Evolutionary conservation across 257 asterid genomes (phyloP), one percentile per base, ranked within the genome.

Genomic region (Nicotiana benthamiana): DNA sequence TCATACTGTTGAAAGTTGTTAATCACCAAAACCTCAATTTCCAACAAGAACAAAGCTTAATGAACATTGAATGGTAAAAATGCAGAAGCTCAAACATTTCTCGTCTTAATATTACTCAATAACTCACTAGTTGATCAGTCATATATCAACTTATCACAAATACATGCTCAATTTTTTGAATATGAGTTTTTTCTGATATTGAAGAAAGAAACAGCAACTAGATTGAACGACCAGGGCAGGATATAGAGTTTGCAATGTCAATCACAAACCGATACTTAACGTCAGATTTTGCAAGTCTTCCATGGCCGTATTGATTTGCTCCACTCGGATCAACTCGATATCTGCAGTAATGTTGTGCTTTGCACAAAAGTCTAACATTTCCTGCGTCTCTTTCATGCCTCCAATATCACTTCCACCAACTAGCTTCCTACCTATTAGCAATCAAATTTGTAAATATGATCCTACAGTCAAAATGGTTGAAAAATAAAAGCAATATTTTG

Each of bases 191-290:
- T 68, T 34, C 9, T 20, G 32, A 56, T 20, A 36, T 18, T 9
- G 53, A 67, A 2, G 11, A 54, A 67, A 34, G 75, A 53, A 16
- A 18, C n/a, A 53, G 7, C 60, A 16, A 2, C 60, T 36, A 67
- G 11, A 20, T 67, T 18, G 52, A 67, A 40, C 32, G 1, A 10
- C n/a, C 20, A 26, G 27, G 16, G 62, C 40, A 26, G 75, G 86
- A 74, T 51, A 91, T 60, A 36, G 95, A 87, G 59, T 83, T 89
- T 2, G 86, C 90, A 22, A 92, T 76, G 53, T 92, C 97, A 72
- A 92, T 89, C 84, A 92, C 93, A 62, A 92, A 92, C 4, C 97
- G 92, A 40, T 90, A 92, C 80, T 80, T 88, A 52, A 92, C 97
- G 68, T 92, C 92, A 0, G 92, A 85, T 76, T 87, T 90, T 64